These are phyloP conservation scores for Saccharomyces hybrid DNA, from an alignment of 1,139 yeast species.

Conservation along the genomic window DNA sequence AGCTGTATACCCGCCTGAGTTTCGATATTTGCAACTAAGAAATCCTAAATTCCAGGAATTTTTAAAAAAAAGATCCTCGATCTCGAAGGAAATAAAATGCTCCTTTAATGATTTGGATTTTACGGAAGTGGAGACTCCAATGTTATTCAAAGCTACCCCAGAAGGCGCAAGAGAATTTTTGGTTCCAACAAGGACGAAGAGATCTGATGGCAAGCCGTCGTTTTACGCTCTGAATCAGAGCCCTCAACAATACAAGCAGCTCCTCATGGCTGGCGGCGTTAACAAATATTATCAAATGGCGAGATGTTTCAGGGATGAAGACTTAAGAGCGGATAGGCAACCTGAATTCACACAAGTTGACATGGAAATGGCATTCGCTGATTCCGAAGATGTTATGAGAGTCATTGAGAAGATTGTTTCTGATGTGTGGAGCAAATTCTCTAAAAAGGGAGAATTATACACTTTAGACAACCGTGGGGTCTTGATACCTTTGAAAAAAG, in stretches of 20 bases:
- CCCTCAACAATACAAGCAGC: conserved; percentile 94
- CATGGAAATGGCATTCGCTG: conserved; percentile 84
- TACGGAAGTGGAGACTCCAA: conserved; percentile 86
- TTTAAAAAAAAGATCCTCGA: conserved; percentile 52
- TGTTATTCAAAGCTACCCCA: conserved; percentile 89
- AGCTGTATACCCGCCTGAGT: conserved; percentile 63
- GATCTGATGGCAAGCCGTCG: conserved; percentile 32
- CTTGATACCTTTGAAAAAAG: conserved; percentile 22
- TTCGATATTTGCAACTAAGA: conserved; percentile 73
- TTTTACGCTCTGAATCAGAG: conserved; percentile 94
- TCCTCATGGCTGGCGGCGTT: conserved; percentile 90
- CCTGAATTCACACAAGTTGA: conserved; percentile 97
- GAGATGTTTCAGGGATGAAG: conserved; percentile 92
- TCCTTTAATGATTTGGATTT: conserved; percentile 46
- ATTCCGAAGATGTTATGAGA: conserved; percentile 55
- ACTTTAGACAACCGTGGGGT: conserved; percentile 23
- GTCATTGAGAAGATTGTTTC: conserved; percentile 56
- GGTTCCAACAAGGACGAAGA: conserved; percentile 66
- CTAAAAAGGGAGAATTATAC: conserved; percentile 13
- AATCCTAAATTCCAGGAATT: conserved; percentile 52
- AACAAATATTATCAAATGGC: conserved; percentile 85
- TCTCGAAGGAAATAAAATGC: conserved; percentile 49
- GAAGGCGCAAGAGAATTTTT: conserved; percentile 96
- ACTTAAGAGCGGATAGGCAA: conserved; percentile 87
- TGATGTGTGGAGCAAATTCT: conserved; percentile 45